phyloP scores from a whole-genome alignment of 2,329 filamentous ascomycete species.

The Beauveria scarabaeidicola region DNA sequence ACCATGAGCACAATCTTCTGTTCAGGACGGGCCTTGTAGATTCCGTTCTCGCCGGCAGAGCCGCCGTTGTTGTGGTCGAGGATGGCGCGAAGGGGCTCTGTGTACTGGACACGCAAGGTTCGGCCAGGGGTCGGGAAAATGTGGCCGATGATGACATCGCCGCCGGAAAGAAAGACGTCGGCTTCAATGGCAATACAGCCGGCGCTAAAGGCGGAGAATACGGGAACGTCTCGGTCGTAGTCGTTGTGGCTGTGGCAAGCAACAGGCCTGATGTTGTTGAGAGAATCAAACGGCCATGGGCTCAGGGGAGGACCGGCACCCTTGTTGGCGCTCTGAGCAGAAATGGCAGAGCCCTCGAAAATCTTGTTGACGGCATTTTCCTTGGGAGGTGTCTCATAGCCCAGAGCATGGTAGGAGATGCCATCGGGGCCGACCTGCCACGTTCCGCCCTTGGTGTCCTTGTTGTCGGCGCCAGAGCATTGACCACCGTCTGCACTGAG shows the following conservation, averaged over 20 bases:
- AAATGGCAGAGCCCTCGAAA: slow-evolving; percentile 10
- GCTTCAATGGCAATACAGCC: slow-evolving; percentile 59
- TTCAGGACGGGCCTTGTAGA: slow-evolving; percentile 45
- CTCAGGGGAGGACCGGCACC: slow-evolving; percentile 12
- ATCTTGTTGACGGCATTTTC: slow-evolving; percentile 15
- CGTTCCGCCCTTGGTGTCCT: slow-evolving; percentile 16
- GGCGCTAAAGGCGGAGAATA: slow-evolving; percentile 52
- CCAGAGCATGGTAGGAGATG: slow-evolving; percentile 15
- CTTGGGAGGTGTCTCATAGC: slow-evolving; percentile 11
- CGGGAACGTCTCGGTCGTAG: slow-evolving; percentile 56
- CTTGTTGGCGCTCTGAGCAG: slow-evolving; percentile 15
- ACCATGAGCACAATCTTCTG: slow-evolving; percentile 56
- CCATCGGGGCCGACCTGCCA: slow-evolving; percentile 15
- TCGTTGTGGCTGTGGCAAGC: slow-evolving; percentile 63
- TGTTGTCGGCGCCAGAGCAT: slow-evolving; percentile 15
- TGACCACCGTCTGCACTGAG: slow-evolving; percentile 14
- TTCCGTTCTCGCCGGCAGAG: slow-evolving; percentile 28
- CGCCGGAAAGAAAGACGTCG: slow-evolving; percentile 56
- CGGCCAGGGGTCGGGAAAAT: slow-evolving; percentile 16
- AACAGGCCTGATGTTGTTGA: slow-evolving; percentile 21
- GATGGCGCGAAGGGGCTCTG: slow-evolving; percentile 12
- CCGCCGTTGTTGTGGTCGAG: slow-evolving; percentile 15
- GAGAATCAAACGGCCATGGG: slow-evolving; percentile 15
- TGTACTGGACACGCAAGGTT: slow-evolving; percentile 12
- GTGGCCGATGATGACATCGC: slow-evolving; percentile 55